These are phyloP conservation scores for Schizophyllum amplum DNA, from an alignment of 1,284 basidiomycete species.

Conservation along the genomic window DNA sequence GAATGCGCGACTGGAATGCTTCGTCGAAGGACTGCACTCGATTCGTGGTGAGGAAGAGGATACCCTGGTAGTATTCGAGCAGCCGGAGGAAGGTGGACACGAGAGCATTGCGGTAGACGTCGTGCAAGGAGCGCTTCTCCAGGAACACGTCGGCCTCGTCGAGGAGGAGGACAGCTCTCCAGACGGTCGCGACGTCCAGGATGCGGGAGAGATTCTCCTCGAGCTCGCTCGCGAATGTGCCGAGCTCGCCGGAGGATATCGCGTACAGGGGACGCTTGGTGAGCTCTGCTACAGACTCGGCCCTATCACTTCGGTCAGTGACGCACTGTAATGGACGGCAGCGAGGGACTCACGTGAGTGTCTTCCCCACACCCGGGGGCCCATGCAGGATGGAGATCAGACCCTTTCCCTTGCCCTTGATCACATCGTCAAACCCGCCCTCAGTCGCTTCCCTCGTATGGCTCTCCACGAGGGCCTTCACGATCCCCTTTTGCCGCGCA, in stretches of 20 bases:
- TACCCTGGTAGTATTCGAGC: conserved; percentile 57
- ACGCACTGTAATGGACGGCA: conserved; percentile 11
- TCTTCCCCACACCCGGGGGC: conserved; percentile 51
- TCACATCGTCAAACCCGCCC: conserved; percentile 51
- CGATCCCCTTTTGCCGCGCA: conserved; percentile 38
- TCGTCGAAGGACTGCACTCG: conserved; percentile 56
- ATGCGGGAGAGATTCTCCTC: conserved; percentile 35
- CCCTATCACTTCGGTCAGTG: conserved; percentile 15
- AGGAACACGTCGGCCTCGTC: conserved; percentile 61
- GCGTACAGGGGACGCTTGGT: conserved; percentile 51
- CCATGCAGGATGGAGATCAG: conserved; percentile 54
- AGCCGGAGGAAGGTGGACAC: conserved; percentile 59
- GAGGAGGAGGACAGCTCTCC: conserved; percentile 58
- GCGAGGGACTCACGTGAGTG: conserved; percentile 1
- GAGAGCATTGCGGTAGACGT: conserved; percentile 55
- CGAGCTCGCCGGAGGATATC: conserved; percentile 50
- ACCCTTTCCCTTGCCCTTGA: conserved; percentile 54
- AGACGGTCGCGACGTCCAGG: conserved; percentile 46
- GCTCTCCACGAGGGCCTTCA: conserved; percentile 49
- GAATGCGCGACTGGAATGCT: conserved; percentile 60
- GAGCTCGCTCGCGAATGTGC: conserved; percentile 36
- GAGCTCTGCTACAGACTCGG: conserved; percentile 57
- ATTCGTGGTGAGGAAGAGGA: conserved; percentile 63
- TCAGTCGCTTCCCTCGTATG: conserved; percentile 30
- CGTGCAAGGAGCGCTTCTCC: conserved; percentile 55